Percentiles rank a stretch among this genome's conserved stretches.
phyloP scores from a whole-genome alignment of 805 yeast genomes.

The Candida broadrunensis region DNA sequence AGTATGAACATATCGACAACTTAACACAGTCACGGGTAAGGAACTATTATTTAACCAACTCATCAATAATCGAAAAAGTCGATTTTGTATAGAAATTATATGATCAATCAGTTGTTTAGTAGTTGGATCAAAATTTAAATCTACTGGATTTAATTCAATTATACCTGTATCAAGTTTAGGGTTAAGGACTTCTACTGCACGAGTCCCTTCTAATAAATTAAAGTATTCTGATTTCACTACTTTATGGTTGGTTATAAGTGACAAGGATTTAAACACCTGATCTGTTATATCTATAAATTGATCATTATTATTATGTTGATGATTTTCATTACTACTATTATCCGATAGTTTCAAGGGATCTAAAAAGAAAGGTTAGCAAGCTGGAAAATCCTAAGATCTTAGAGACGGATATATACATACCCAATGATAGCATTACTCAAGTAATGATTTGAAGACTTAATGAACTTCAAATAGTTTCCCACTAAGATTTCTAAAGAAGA shows the following conservation, averaged over 20 bases:
- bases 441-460: no score
- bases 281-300: conserved; percentile 53
- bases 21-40: conserved; percentile 70
- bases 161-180: conserved; percentile 74
- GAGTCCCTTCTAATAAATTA: conserved; percentile 76
- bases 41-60: conserved; percentile 78
- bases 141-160: conserved; percentile 44
- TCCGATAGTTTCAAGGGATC: conserved; percentile 5
- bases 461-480: no score
- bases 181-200: conserved; percentile 79
- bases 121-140: conserved; percentile 45
- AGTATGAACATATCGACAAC: conserved; percentile 70
- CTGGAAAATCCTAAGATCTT: no score
- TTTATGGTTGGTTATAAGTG: conserved; percentile 43
- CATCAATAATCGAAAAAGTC: conserved; percentile 51
- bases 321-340: no score
- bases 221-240: conserved; percentile 61
- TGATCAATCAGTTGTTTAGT: conserved; percentile 32
- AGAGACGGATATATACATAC: no score
- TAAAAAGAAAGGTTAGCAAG: neutral
- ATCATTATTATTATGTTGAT: conserved; percentile 1
- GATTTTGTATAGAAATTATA: conserved; percentile 51
- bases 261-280: conserved; percentile 41
- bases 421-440: no score
- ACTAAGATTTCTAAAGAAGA: no score